phyloP scores from a whole-genome alignment of 257 asterid genomes.

The Eucommia ulmoides region DNA sequence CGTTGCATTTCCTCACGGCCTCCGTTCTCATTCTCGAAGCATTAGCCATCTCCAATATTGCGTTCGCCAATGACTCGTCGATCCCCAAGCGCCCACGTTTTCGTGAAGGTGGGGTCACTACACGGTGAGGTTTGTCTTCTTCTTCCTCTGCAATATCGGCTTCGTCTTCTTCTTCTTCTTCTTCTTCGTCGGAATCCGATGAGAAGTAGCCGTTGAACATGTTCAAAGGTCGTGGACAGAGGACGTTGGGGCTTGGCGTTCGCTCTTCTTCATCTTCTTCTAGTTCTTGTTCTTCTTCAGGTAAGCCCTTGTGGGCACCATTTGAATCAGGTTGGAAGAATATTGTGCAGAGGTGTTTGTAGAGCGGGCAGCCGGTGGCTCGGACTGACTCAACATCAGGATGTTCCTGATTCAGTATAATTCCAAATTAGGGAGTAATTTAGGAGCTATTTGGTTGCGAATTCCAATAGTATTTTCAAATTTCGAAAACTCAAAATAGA shows the following conservation, averaged over 20 bases:
- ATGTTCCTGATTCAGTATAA: constrained; percentile 61
- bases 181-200: constrained; percentile 45
- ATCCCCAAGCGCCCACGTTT: constrained; percentile 65
- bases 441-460: too few relatives aligned
- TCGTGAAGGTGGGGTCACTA: constrained; percentile 17
- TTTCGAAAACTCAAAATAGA: too few relatives aligned
- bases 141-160: constrained; percentile 12
- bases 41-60: constrained; percentile 69
- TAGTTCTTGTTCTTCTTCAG: constrained; percentile 18
- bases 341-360: constrained; percentile 39
- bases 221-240: constrained; percentile 17
- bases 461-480: too few relatives aligned
- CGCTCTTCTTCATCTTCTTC: too few relatives aligned
- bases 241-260: constrained; percentile 16
- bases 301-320: constrained; percentile 22
- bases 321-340: constrained; percentile 32
- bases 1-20: constrained; percentile 34
- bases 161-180: constrained; percentile 12
- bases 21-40: constrained; percentile 54
- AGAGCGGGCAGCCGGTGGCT: constrained; percentile 49
- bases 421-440: too few relatives aligned
- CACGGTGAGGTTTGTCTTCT: constrained; percentile 13
- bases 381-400: constrained; percentile 69
- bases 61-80: constrained; percentile 58
- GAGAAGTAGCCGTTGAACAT: constrained; percentile 34